Evolutionary conservation across 139 green algal species (phyloP), one percentile per base, ranked within the genome.

Genomic region (Micractinium sp.): DNA sequence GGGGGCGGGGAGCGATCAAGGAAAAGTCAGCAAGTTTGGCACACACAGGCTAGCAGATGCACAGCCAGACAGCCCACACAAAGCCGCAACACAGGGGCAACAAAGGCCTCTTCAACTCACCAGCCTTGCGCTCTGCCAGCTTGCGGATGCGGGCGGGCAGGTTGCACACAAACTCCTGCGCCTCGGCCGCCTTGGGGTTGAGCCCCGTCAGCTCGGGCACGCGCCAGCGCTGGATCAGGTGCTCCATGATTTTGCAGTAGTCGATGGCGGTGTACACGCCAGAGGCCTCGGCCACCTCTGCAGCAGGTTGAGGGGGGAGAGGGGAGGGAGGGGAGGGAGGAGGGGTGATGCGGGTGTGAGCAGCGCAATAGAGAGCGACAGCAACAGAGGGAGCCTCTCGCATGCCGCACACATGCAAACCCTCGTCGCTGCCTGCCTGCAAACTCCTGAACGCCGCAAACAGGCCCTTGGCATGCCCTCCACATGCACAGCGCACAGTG

Each of bases 221-320:
- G 19, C 97, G 69, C 97, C 97, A 99, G 36, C 93, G 84, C 78
- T 95, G 94, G 66, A 98, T 93, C 75, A 99, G 93, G 41, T 92
- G 89, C 75, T 92, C 95, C 94, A 99, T 97, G 93, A 99, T 99
- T 90, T 96, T 91, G 2, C 94, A 96, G 81, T 99, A 99, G 93
- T 99, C 98, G 67, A 94, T 88, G 33, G 95, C 95, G 2, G 93
- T 96, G 94, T 98, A 98, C 1, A 96, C 96, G 16, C 78, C 78
- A 16, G 41, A 39, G 13, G 41, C 15, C 41, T 84, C 78, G 78
- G 78, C 78, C 78, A 84, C 78, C 78, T 84, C 78, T 80, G 74
- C 73, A 41, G 80, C 19, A n/a, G 66, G 81, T n/a, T 23, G 27
- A 33, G 35, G 76, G 27, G 36, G 35, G 36, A 22, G 9, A 36